phyloP scores from a whole-genome alignment of 2,329 filamentous ascomycete genomes.

The Fusarium napiforme region DNA sequence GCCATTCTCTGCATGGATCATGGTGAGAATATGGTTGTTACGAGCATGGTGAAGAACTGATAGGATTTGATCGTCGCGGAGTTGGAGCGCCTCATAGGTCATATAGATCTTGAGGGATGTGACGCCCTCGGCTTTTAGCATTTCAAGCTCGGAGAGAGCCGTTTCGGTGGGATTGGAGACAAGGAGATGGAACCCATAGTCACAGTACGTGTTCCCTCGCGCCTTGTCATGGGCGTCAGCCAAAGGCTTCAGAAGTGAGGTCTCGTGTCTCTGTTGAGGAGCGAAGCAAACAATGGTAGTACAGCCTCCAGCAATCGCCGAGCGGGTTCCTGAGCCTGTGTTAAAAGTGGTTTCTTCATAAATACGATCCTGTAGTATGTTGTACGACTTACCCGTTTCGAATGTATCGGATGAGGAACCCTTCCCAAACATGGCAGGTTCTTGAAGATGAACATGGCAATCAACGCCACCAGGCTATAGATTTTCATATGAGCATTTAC shows the following conservation, averaged over 20 bases:
- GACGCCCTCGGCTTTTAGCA: neutral
- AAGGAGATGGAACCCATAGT: neutral
- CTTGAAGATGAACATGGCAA: neutral
- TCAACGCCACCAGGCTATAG: neutral
- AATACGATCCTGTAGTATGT: too few relatives aligned
- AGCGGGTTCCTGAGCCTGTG: neutral
- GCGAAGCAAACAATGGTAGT: neutral
- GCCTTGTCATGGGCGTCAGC: neutral
- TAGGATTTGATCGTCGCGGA: neutral
- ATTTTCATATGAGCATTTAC: neutral
- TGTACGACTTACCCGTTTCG: neutral
- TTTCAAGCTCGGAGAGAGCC: neutral
- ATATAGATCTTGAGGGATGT: neutral
- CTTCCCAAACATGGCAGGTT: neutral
- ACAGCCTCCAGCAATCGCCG: neutral
- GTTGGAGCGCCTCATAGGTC: neutral
- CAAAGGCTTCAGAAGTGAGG: neutral
- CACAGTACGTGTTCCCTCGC: neutral
- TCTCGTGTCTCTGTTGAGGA: neutral
- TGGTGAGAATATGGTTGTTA: neutral
- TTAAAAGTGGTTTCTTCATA: neutral
- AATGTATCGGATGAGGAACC: neutral
- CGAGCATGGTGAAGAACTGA: neutral
- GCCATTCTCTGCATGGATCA: neutral
- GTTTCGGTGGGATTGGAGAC: neutral